Base-by-base conservation (phyloP, 768 basidiomycete species). In the Psilocybe tampanensis region DNA sequence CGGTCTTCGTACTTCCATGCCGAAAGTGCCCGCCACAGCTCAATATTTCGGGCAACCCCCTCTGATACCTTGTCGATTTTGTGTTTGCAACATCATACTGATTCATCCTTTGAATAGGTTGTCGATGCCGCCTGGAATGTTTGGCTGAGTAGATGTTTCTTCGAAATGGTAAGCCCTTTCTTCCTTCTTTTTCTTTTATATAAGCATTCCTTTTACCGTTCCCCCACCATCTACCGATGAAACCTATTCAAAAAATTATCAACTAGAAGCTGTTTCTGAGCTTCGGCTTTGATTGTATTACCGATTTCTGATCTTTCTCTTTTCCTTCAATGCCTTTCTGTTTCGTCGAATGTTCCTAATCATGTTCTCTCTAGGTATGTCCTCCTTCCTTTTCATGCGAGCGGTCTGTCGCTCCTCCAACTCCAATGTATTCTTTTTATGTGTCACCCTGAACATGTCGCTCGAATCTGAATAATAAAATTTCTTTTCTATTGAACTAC, bases 11-110 rank as follows among this genome's bases (percentile, higher is more conserved):
- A 92, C 66, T 55, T 71, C 70, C 63, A 56, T 91, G 89, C 86
- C 90, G 90, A 92, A 92, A 89, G 69, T 84, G 90, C 90, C 90
- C 90, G 90, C 86, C 86, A 90, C 86, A 92, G 90, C 90, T 92
- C 90, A 92, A 80, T 66, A 66, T 44, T 72, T 84, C 88, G 90
- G 90, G 89, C 89, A 88, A 76, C 85, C 89, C 85, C 75, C 60
- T 81, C 89, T 90, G 88, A 90, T 76, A 53, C 59, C 29, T 64
- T 64, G 56, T 48, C 22, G 18, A 34, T 50, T 24, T 23, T 17
- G 11, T 54, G 17, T 56, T 47, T 59, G 53, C 15, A 48, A 26
- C 23, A 7, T 56, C 44, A 44, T 64, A 18, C 62, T 71, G 47
- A 70, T 52, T 39, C 21, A 8, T 47, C 7, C 17, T 49, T n/a